Base-by-base conservation (phyloP, 1,284 basidiomycete species). In the Phellinidium pouzarii region DNA sequence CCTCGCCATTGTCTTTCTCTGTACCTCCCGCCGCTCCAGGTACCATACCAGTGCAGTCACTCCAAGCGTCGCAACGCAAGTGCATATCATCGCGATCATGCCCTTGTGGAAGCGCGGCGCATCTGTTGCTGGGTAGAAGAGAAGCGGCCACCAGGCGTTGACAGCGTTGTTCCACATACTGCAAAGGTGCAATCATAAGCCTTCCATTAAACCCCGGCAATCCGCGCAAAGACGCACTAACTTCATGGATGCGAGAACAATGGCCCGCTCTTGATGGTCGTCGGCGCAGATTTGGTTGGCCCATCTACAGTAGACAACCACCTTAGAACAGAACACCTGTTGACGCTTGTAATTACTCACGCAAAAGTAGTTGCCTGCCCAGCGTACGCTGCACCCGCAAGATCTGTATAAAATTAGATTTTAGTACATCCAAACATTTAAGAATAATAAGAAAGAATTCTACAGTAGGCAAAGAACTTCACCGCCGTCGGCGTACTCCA, bases 221-320 rank as follows among this genome's bases (percentile, higher is more conserved):
- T 34, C 6, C n/a, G 40, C 25, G 14, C 2, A 34, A 25, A 45
- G 11, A 14, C 17, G 25, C 7, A 65, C 71, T 36, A 56, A 80
- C 79, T 84, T 83, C 82, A 84, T 85, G 6, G 81, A 84, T 27
- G 79, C 82, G 26, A 84, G 70, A 14, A 86, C 82, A 44, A 86
- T 71, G 14, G 71, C 79, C 31, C 83, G 75, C 62, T 84, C 82
- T 62, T 80, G 80, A 61, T 79, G 70, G 61, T 85, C 80, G 59
- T 83, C 80, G 11, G 77, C 75, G 52, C 83, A 83, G 53, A 84
- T 80, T 62, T 84, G 79, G 62, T 86, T 85, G 27, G 80, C 80
- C 82, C 83, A 82, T n/a, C 79, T 71, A 48, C 17, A 52, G 20
- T 4, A 45, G 54, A 44, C 11, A 46, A 41, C 40, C 23, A 9